These are phyloP conservation scores for Microsporum ferrugineum DNA, from an alignment of 2,329 filamentous ascomycete species.

Conservation along the genomic window DNA sequence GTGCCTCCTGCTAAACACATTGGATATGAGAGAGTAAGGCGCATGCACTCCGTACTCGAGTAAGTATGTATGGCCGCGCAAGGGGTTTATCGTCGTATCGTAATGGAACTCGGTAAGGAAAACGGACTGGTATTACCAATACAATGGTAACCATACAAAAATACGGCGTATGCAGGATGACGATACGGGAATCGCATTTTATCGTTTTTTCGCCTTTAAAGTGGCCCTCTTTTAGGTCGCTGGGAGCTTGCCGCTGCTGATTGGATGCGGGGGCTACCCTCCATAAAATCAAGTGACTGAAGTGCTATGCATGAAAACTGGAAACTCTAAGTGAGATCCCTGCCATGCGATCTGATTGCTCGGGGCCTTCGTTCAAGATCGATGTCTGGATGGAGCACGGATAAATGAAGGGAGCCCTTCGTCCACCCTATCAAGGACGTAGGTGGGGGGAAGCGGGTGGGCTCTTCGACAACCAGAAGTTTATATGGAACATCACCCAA, in stretches of 20 bases:
- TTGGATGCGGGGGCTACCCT: conserved; percentile 22
- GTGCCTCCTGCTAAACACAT: background rate
- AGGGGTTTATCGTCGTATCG: background rate
- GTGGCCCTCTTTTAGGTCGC: background rate
- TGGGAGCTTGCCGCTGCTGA: conserved; percentile 6
- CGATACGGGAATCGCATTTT: background rate
- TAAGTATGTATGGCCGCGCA: background rate
- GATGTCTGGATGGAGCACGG: conserved; percentile 3
- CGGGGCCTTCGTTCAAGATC: background rate
- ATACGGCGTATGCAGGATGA: background rate
- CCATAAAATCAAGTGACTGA: conserved; percentile 49
- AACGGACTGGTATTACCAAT: background rate
- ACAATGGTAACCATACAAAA: background rate
- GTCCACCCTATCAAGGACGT: background rate
- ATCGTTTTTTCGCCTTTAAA: background rate
- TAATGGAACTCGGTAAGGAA: background rate
- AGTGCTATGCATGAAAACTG: conserved; percentile 43
- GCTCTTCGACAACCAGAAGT: background rate
- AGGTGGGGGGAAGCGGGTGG: background rate
- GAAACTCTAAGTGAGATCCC: conserved; percentile 17
- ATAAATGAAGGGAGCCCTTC: background rate
- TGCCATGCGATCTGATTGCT: conserved; percentile 19
- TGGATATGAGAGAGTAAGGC: background rate
- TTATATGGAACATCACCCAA: conserved; percentile 5
- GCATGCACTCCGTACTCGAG: background rate